Evolutionary conservation across 805 yeast species (phyloP).

Genomic region (Candida chilensis): DNA sequence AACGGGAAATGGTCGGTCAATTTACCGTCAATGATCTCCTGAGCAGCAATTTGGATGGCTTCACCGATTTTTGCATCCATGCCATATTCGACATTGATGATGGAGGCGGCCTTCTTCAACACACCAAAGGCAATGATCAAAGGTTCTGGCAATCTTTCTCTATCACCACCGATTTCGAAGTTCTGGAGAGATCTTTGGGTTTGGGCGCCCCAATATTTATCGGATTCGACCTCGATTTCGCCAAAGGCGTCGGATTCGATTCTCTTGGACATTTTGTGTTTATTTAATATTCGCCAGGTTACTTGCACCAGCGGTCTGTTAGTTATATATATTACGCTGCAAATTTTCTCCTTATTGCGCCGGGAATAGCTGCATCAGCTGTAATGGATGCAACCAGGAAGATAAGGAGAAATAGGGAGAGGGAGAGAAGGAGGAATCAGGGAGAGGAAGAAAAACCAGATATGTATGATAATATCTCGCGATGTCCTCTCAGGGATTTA

Average conservation of each 20-base stretch:
- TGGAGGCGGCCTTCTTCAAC: conserved; percentile 27
- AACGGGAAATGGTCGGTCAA: conserved; percentile 28
- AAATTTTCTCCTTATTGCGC: too few species aligned
- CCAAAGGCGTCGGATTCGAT: conserved; percentile 28
- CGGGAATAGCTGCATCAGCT: too few species aligned
- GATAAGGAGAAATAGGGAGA: too few species aligned
- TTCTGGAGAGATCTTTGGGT: conserved; percentile 25
- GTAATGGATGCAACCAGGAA: too few species aligned
- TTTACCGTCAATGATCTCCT: conserved; percentile 27
- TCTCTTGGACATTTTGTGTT: conserved; percentile 14
- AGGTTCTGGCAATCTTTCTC: conserved; percentile 24
- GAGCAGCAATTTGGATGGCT: conserved; percentile 25
- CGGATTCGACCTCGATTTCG: conserved; percentile 20
- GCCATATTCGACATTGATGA: conserved; percentile 22
- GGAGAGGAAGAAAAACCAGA: too few species aligned
- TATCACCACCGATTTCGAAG: conserved; percentile 24
- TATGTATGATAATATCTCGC: too few species aligned
- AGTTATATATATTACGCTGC: too few species aligned
- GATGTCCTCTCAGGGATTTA: too few species aligned
- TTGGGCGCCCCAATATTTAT: conserved; percentile 29
- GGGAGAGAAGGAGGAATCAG: too few species aligned
- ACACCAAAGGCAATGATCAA: conserved; percentile 24
- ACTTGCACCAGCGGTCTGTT: too few species aligned
- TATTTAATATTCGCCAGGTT: too few species aligned
- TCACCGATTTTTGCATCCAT: conserved; percentile 20